Evolutionary conservation across 768 basidiomycete genomes (phyloP), one percentile per base, ranked within the genome.

Genomic region (Psilocybe azurescens): DNA sequence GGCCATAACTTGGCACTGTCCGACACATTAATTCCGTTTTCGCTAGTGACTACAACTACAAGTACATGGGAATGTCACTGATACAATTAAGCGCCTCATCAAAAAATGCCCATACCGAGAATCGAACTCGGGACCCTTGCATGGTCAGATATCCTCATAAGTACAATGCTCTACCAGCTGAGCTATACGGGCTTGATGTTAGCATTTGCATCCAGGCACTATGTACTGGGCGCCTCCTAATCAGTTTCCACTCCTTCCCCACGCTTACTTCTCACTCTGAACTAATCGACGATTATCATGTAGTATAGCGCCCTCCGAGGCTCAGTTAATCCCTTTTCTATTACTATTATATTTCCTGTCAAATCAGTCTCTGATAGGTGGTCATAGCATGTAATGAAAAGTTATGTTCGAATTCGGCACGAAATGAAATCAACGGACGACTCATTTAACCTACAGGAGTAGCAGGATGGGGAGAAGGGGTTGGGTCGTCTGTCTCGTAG

Each of bases 121-220:
- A 71, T 83, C 78, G 81, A 83, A 83, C 81, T 82, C 79, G 79
- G 77, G 81, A 83, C 81, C 81, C 79, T 82, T 81, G 81, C 81
- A 83, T 83, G 73, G 60, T 58, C 70, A 72, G 73, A 67, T 80
- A 81, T 71, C 81, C 81, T 73, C 81, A 83, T 83, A 83, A 83
- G 81, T 83, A 83, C 81, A 81, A 82, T 81, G 81, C 81, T 82
- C 81, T 83, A 83, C 81, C 81, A 67, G 71, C 80, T 83, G 81
- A 82, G 81, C 81, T 82, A 83, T 77, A 78, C 81, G 81, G 80
- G 81, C 81, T 74, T 70, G 57, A 41, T 39, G 24, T 29, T 4
- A 38, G 57, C 33, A 5, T 14, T 5, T 20, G 11, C 10, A 36
- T 33, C 10, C 3, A 11, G 32, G 6, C n/a, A 47, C 24, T 28